Percentiles rank a stretch among this genome's conserved stretches.
Evolutionary conservation across 2,329 filamentous ascomycete species (phyloP).

Genomic region (Drechslera avenae): DNA sequence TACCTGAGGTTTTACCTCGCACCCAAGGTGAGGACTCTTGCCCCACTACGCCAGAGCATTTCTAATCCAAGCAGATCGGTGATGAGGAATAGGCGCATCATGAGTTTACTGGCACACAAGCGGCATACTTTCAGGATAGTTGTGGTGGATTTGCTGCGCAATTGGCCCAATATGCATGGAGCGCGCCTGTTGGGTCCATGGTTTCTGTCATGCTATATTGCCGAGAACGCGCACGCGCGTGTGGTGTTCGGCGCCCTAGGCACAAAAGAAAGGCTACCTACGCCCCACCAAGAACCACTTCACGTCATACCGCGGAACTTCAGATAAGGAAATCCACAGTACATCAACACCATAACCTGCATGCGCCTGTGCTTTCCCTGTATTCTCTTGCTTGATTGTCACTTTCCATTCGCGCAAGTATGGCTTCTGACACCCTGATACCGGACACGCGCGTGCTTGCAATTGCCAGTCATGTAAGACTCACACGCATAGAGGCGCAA

Average conservation of each 20-base stretch:
- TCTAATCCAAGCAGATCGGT: slow-evolving; percentile 66
- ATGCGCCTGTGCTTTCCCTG: slow-evolving; percentile 1
- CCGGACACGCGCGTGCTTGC: slow-evolving; percentile 77
- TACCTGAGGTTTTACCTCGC: slow-evolving; percentile 97
- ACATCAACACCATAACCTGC: slow-evolving; percentile 16
- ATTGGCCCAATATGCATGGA: slow-evolving; percentile 35
- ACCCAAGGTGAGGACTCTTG: slow-evolving; percentile 74
- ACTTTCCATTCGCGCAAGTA: slow-evolving; percentile 16
- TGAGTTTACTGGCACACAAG: slow-evolving; percentile 27
- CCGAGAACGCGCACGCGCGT: slow-evolving; percentile 25
- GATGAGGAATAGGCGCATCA: slow-evolving; percentile 61
- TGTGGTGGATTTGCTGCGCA: slow-evolving; percentile 31
- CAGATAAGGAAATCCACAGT: slow-evolving; percentile 45
- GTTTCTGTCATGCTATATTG: slow-evolving; percentile 22
- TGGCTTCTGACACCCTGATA: slow-evolving; percentile 50
- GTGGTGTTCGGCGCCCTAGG: slow-evolving; percentile 25
- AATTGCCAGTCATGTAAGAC: slow-evolving; percentile 90
- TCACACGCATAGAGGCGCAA: slow-evolving; percentile 19
- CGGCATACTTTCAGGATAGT: slow-evolving; percentile 35
- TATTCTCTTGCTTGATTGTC: background rate
- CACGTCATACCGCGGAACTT: slow-evolving; percentile 43
- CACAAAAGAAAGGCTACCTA: slow-evolving; percentile 22
- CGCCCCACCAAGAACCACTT: slow-evolving; percentile 35
- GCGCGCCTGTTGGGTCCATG: slow-evolving; percentile 28
- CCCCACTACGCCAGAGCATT: background rate